Base-by-base conservation (phyloP, 163 green algal species). In the Scenedesmus sp. region DNA sequence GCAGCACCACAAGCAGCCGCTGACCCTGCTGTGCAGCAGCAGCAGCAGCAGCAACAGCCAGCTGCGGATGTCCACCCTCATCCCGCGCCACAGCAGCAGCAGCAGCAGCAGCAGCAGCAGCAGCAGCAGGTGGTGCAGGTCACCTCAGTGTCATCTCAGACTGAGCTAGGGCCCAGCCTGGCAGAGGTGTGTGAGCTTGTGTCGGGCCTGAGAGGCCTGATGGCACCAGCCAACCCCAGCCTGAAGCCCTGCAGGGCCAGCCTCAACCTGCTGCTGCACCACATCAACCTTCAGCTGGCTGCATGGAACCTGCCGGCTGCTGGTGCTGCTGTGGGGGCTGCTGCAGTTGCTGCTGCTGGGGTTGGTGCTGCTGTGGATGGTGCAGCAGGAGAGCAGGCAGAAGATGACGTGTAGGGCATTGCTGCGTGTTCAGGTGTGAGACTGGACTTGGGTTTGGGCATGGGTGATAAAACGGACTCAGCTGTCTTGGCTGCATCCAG, bases 101-200 rank as follows among this genome's bases (percentile, higher is more conserved):
- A 54, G 52, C 18, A 86, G 54, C 15, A 55, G 15, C 76, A 54
- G 76, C 76, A 84, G 18, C 76, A 70, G 62, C 62, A 77, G 76
- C 76, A 84, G 76, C 73, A 76, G 56, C 77, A 74, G 55, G 70
- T 79, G 70, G 23, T 79, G 23, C 70, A 79, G 70, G 70, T 79
- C 70, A 52, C 23, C 23, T 86, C 88, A n/a, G 60, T 88, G 46
- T 59, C 54, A 86, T 66, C 81, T 34, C 88, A 92, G 62, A 92
- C 81, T 26, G 88, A 87, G 20, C 20, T 92, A 12, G 77, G 62
- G 7, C 55, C 79, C 9, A 88, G 77, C 64, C 82, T 92, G 60
- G 15, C 8, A 23, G 77, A 92, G 56, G 59, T 92, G 1, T 9
- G 23, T 18, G 77, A 88, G 88, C 54, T 92, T 2, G 8, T 92